Evolutionary conservation across 2,329 filamentous ascomycete species (phyloP), one percentile per base, ranked within the genome.

Genomic region (Pyrenophora seminiperda): DNA sequence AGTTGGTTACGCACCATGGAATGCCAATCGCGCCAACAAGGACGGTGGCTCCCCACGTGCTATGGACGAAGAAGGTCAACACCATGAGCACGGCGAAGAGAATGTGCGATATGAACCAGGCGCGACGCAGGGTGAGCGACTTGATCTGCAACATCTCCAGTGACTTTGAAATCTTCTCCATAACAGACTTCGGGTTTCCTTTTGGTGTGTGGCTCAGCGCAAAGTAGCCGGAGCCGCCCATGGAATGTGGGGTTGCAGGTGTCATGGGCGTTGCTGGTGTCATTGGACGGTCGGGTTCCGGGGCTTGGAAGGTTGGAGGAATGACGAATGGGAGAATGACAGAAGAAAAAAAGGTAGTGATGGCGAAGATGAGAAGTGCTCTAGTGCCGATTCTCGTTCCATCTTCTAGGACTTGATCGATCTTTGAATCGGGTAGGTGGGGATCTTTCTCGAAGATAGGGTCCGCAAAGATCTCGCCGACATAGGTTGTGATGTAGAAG

Each of bases 401-500:
- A 50, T 86, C 80, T 70, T 95, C 91, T 79, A 93, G 96, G 1
- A 92, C 80, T 41, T 79, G 75, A 65, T 96, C 87, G 51, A 97
- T 84, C 63, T 97, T 86, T 13, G 82, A 80, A 0, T 87, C 82
- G 0, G 86, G 83, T 79, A 96, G 87, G 69, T 93, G 76, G 0
- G 91, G 91, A 60, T 96, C 89, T 42, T 83, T 77, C 58, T 85
- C 80, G 42, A 97, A 86, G 61, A 83, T 89, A 0, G 91, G 91
- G 67, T 96, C 88, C 14, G 91, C 89, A 63, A 96, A 96, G 48
- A 97, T 89, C 68, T 96, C 91, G 54, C 90, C 92, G 61, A 97
- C 88, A 72, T 94, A 97, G 14, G 91, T 95, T 1, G 91, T 96
- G 4, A 91, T 91, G 77, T 97, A 97, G 76, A 96, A 97, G 2